These are phyloP conservation scores for Cystoisospora suis DNA, from an alignment of 169 alveolate genomes.

Conservation along the genomic window DNA sequence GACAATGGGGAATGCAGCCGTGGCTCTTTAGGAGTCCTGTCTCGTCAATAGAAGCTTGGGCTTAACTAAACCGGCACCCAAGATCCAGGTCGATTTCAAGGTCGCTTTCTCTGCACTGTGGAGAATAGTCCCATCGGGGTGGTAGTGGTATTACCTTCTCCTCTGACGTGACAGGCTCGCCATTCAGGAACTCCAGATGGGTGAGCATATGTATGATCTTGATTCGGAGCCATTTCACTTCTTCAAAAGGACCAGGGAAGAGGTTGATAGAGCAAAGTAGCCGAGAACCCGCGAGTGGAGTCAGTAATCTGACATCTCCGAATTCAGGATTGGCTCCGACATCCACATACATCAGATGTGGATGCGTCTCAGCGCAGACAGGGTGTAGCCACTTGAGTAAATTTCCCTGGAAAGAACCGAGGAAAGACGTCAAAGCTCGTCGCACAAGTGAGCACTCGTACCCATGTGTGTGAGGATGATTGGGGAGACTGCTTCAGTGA, in stretches of 20 bases:
- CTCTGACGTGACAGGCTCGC: constrained; percentile 38
- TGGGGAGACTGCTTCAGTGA: background rate
- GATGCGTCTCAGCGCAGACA: constrained; percentile 5
- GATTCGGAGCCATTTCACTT: constrained; percentile 33
- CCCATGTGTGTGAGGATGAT: background rate
- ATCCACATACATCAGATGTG: constrained; percentile 39
- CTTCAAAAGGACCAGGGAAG: constrained; percentile 48
- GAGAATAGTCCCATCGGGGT: too few relatives aligned
- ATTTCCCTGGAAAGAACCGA: constrained; percentile 37
- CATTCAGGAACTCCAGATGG: constrained; percentile 43
- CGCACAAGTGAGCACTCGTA: background rate
- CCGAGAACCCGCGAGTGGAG: constrained; percentile 11
- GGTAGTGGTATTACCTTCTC: constrained; percentile 48
- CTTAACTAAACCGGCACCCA: too few relatives aligned
- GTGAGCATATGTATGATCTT: constrained; percentile 45
- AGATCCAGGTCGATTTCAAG: too few relatives aligned
- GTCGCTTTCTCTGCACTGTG: too few relatives aligned
- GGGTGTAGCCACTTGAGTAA: constrained; percentile 31
- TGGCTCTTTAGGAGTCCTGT: too few relatives aligned
- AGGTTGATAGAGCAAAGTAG: constrained; percentile 34
- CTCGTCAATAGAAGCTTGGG: too few relatives aligned
- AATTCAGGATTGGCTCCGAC: constrained; percentile 33
- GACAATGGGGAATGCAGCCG: too few relatives aligned
- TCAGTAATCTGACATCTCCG: constrained; percentile 9
- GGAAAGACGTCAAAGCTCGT: background rate